Conservation (phyloP, 192 early-diverging fungal genomes). For the Backusella circina region DNA sequence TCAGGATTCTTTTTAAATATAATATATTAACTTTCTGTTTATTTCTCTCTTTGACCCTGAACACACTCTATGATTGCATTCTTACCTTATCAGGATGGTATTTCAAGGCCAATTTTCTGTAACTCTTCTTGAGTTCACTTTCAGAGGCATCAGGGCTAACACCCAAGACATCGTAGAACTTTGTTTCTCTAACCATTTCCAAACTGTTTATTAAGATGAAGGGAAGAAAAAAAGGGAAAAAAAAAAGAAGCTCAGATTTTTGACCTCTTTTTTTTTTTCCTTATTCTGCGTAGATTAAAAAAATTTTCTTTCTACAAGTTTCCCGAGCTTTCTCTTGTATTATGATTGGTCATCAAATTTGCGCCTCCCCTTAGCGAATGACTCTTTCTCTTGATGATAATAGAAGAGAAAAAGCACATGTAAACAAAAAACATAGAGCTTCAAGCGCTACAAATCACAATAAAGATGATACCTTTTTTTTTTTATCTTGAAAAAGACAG, state of each 20-base stretch:
- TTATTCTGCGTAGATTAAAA: not conserved
- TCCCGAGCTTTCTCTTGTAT: not conserved
- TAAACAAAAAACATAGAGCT: too few relatives aligned
- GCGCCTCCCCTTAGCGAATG: not conserved
- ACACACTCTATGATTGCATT: not conserved
- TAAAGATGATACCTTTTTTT: too few relatives aligned
- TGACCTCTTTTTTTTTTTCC: not conserved
- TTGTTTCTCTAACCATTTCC: conserved; percentile 72
- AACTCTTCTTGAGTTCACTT: conserved; percentile 93
- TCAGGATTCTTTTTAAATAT: conserved; percentile 81
- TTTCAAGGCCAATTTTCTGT: conserved; percentile 94
- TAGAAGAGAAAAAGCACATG: not conserved
- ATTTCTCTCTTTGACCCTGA: not conserved
- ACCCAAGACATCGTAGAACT: conserved; percentile 89
- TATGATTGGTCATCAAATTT: not conserved
- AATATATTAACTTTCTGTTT: not conserved
- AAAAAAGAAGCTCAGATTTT: not conserved
- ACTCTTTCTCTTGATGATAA: not conserved
- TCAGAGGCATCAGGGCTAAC: conserved; percentile 73
- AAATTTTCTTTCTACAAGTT: not conserved
- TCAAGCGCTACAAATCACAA: too few relatives aligned
- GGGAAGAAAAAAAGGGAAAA: conserved; percentile 4
- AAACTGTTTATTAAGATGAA: conserved; percentile 18
- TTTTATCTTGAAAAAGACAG: too few relatives aligned
- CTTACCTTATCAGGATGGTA: conserved; percentile 82